Evolutionary conservation across 108 stramenopile genomes (phyloP), one percentile per base, ranked within the genome.

Genomic region (Pseudonitzschia multiseries): DNA sequence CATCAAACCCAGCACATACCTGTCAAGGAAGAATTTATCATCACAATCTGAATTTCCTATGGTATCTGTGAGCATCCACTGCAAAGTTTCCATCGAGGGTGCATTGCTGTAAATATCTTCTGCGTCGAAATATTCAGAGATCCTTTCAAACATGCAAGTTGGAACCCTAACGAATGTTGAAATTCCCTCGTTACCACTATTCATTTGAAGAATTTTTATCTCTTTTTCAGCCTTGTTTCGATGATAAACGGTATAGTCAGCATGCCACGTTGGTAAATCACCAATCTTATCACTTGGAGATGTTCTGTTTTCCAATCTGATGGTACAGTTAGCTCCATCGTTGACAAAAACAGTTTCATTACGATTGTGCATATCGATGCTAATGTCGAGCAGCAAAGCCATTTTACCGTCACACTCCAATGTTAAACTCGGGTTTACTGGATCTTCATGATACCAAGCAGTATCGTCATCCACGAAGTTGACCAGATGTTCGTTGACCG

Each of bases 171-270:
- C 15, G 29, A 62, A 62, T 14, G 13, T 13, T 0, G 15, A 62
- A 0, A 13, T 17, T 4, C 40, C 10, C 18, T 62, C 33, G 15
- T n/a, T 20, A 33, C 13, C 32, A 62, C 61, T 40, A n/a, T 9
- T 40, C 26, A 8, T 5, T 29, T 40, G 33, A 62, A 40, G 27
- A 33, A 62, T 40, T 56, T 56, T 26, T n/a, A 40, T 62, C 15
- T n/a, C n/a, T 17, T 40, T 62, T 18, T 29, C 5, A 2, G 15
- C 33, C 15, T 2, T 5, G 18, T 21, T 13, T n/a, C 61, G 27
- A 40, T 62, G 61, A 21, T 29, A 62, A 62, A 62, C 40, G 36
- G 61, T 62, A 0, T 40, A 62, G n/a, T 36, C n/a, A 21, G 20
- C 61, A 33, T 33, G 14, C 33, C 32, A 33, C 14, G 14, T 40